A percentile compares a stretch with the other conserved stretches of the same genome.
Conservation (phyloP, 306 rosid genomes). For the Begonia fuchsioides region DNA sequence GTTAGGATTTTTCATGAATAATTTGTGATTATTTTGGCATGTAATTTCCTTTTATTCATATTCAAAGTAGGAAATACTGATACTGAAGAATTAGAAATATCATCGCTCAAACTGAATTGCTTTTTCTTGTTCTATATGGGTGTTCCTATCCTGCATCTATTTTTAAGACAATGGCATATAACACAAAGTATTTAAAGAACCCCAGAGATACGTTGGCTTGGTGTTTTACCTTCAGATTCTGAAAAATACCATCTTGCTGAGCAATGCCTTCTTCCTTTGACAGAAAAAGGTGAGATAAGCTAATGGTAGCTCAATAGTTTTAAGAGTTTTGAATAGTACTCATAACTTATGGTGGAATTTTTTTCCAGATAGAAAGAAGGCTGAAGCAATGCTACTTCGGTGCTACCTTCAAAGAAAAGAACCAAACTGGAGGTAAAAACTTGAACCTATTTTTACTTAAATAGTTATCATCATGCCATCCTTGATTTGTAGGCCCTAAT, state of each 20-base stretch:
- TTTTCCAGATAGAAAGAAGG: slow-evolving; percentile 47
- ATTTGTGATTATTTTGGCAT: slow-evolving; percentile 12
- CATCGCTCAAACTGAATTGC: background rate
- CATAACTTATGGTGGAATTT: background rate
- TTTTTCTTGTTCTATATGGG: background rate
- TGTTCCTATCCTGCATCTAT: background rate
- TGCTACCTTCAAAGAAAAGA: slow-evolving; percentile 73
- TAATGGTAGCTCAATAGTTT: background rate
- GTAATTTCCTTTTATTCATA: background rate
- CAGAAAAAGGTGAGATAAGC: slow-evolving; percentile 45
- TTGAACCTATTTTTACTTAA: slow-evolving; percentile 4
- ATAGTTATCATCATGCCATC: background rate
- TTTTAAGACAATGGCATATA: slow-evolving; percentile 81
- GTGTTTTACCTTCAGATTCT: slow-evolving; percentile 72
- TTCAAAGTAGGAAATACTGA: slow-evolving; percentile 8
- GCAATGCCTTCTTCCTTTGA: slow-evolving; percentile 75
- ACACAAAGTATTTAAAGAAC: slow-evolving; percentile 56
- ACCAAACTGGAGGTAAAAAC: slow-evolving; percentile 67
- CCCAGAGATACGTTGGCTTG: slow-evolving; percentile 78
- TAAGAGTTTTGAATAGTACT: no score
- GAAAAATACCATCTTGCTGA: slow-evolving; percentile 58
- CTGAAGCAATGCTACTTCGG: slow-evolving; percentile 63
- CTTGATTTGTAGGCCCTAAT: slow-evolving; percentile 9
- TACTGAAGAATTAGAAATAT: background rate
- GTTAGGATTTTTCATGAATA: slow-evolving; percentile 30